Conservation (phyloP, 2,329 filamentous ascomycete species). For the Xylariaceae sp. region DNA sequence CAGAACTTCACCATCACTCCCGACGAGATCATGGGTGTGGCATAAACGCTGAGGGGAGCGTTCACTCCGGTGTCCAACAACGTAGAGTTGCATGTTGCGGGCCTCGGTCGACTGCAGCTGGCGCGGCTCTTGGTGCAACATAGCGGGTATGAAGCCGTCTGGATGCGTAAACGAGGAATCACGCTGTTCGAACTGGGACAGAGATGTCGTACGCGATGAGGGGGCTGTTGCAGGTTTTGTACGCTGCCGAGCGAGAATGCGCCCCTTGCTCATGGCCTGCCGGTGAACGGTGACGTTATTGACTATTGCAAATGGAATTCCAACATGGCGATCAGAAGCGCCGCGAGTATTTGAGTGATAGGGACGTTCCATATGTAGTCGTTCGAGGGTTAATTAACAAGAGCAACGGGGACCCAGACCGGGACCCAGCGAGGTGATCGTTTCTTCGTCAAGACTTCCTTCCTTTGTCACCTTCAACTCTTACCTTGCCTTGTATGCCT, state of each 20-base stretch:
- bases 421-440: background rate
- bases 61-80: constrained; percentile 8
- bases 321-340: background rate
- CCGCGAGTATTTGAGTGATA: background rate
- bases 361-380: background rate
- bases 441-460: background rate
- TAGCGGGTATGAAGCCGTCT: constrained; percentile 8
- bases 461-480: background rate
- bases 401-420: background rate
- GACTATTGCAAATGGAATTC: background rate
- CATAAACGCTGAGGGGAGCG: constrained; percentile 13
- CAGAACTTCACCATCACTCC: constrained; percentile 31
- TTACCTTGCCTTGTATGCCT: background rate
- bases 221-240: background rate
- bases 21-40: constrained; percentile 28
- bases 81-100: background rate
- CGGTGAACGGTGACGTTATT: background rate
- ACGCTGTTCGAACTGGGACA: constrained; percentile 3
- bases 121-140: constrained; percentile 14
- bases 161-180: constrained; percentile 16
- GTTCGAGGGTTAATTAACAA: background rate
- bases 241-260: background rate
- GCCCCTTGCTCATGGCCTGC: background rate
- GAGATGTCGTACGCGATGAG: constrained; percentile 4
- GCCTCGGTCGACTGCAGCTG: constrained; percentile 12